Evolutionary conservation across 2,329 filamentous ascomycete species (phyloP).

Genomic region (Cercospora nicotianae): DNA sequence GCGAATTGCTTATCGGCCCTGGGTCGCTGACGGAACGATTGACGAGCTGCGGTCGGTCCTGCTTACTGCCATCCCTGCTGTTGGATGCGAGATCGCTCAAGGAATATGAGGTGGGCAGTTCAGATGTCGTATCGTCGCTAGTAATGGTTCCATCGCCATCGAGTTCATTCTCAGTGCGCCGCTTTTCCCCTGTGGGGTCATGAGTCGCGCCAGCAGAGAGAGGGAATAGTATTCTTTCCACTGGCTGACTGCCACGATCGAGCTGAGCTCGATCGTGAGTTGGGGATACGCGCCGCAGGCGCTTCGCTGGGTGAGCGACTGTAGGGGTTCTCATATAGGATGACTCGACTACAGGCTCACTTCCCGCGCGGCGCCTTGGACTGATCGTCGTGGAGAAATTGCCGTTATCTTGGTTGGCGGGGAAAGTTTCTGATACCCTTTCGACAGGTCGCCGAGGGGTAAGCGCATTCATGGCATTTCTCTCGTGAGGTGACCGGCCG

Average conservation of each 20-base stretch:
- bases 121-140: constrained; percentile 31
- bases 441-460: neutral
- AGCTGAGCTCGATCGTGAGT: neutral
- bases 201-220: neutral
- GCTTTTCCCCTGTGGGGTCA: neutral
- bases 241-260: neutral
- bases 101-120: constrained; percentile 40
- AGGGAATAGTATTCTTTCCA: neutral
- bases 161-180: neutral
- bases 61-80: constrained; percentile 14
- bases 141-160: constrained; percentile 6
- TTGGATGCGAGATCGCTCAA: constrained; percentile 34
- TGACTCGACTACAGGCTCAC: constrained; percentile 23
- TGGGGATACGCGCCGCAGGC: neutral
- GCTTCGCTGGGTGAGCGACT: constrained; percentile 17
- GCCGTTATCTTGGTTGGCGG: neutral
- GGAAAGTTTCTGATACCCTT: neutral
- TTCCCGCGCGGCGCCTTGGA: neutral
- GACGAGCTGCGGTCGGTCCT: constrained; percentile 16
- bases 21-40: constrained; percentile 31
- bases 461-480: neutral
- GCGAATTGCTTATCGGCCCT: constrained; percentile 16
- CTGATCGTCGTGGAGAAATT: neutral
- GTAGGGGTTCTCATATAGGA: constrained; percentile 30
- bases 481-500: neutral